Evolutionary conservation across 306 rosid genomes (phyloP).

Genomic region (Astragalus membranaceus): DNA sequence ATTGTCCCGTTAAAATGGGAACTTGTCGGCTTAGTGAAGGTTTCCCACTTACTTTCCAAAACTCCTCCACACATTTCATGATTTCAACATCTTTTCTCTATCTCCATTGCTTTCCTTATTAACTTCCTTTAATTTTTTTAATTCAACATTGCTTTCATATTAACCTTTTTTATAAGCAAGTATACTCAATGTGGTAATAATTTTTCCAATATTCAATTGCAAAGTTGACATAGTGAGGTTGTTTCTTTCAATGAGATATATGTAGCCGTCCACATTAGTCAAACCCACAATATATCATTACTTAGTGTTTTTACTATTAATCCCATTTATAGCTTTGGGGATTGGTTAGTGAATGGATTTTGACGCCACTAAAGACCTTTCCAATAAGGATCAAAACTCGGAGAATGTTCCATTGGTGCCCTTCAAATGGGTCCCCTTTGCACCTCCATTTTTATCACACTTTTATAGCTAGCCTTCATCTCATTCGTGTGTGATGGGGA

Average conservation of each 20-base stretch:
- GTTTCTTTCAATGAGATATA: slow-evolving; percentile 30
- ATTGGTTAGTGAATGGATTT: slow-evolving; percentile 55
- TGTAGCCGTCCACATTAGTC: slow-evolving; percentile 32
- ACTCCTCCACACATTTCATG: too few relatives aligned
- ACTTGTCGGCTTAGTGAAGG: too few relatives aligned
- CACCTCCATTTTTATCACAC: background rate
- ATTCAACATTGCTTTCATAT: too few relatives aligned
- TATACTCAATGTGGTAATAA: too few relatives aligned
- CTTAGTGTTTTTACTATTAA: slow-evolving; percentile 12
- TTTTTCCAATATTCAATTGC: slow-evolving; percentile 17
- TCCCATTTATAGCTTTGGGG: slow-evolving; percentile 15
- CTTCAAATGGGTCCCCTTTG: slow-evolving; percentile 37
- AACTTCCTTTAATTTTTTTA: too few relatives aligned
- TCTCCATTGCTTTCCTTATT: too few relatives aligned
- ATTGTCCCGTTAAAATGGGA: too few relatives aligned
- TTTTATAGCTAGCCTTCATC: background rate
- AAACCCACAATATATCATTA: slow-evolving; percentile 23
- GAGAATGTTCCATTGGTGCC: slow-evolving; percentile 48
- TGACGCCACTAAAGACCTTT: slow-evolving; percentile 39
- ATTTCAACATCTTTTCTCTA: too few relatives aligned
- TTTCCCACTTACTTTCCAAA: too few relatives aligned
- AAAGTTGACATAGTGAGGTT: slow-evolving; percentile 29
- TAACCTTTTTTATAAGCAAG: too few relatives aligned
- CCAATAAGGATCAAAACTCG: slow-evolving; percentile 47
- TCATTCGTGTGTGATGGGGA: background rate